phyloP scores from a whole-genome alignment of 306 rosid genomes.

The Sechiopsis laciniata region DNA sequence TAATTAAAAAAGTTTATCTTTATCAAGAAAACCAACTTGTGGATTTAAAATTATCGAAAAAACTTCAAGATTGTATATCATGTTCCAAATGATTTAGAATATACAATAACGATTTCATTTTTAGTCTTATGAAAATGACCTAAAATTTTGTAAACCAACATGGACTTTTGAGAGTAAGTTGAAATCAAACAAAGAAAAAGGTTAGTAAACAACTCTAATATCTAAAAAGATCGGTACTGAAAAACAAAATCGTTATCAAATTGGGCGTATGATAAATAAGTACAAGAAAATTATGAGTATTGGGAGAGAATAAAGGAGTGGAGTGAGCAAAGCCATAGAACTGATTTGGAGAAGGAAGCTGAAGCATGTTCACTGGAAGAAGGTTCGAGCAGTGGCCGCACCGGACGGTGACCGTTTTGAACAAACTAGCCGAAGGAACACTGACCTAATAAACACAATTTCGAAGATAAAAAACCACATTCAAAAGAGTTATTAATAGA shows the following conservation, averaged over 20 bases:
- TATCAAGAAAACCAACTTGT: too few relatives aligned
- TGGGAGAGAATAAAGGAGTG: conserved; percentile 44
- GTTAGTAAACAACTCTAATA: background rate
- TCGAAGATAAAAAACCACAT: background rate
- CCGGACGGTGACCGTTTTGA: conserved; percentile 87
- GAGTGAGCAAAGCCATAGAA: conserved; percentile 62
- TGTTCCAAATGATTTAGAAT: too few relatives aligned
- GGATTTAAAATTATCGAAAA: too few relatives aligned
- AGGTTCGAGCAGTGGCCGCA: conserved; percentile 98
- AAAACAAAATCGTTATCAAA: background rate
- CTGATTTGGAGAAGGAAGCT: conserved; percentile 50
- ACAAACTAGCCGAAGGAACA: conserved; percentile 79
- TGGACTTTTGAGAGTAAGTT: too few relatives aligned
- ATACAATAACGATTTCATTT: too few relatives aligned
- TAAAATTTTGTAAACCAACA: too few relatives aligned
- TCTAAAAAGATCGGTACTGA: too few relatives aligned
- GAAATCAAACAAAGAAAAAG: too few relatives aligned
- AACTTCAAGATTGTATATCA: too few relatives aligned
- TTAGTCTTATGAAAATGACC: background rate
- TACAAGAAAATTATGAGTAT: conserved; percentile 56
- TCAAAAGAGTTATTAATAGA: background rate
- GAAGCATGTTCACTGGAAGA: conserved; percentile 63
- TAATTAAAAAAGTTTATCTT: too few relatives aligned
- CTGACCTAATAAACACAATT: conserved; percentile 50
- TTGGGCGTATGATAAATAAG: background rate